Evolutionary conservation across 2,329 filamentous ascomycete genomes (phyloP).

Genomic region (Magnaporthiopsis rhizophila): DNA sequence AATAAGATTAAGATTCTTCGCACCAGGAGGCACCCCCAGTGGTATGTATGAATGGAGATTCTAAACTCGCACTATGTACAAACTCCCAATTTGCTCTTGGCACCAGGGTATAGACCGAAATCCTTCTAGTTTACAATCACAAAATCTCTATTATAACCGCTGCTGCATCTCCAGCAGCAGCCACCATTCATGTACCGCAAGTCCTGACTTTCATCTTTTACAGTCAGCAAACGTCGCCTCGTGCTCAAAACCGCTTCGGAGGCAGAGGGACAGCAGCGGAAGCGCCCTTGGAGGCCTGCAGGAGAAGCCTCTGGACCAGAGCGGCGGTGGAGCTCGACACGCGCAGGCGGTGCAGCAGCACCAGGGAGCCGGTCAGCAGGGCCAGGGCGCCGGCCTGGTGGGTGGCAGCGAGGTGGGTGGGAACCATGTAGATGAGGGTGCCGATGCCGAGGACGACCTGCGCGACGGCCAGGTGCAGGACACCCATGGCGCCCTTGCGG

Average conservation of each 20-base stretch:
- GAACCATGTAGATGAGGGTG: conserved; percentile 90
- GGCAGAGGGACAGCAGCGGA: not conserved
- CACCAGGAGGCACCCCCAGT: no score
- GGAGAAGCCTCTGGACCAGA: conserved; percentile 46
- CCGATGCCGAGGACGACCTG: conserved; percentile 84
- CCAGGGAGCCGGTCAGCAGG: conserved; percentile 71
- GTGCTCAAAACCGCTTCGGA: not conserved
- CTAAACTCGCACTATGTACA: not conserved
- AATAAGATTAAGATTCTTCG: not conserved
- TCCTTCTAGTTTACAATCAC: not conserved
- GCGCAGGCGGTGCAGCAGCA: conserved; percentile 71
- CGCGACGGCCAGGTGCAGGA: conserved; percentile 73
- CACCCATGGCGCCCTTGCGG: conserved; percentile 62
- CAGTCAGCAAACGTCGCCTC: no score
- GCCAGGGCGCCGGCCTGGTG: conserved; percentile 90
- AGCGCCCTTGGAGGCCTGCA: conserved; percentile 10
- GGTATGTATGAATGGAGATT: not conserved
- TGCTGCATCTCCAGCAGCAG: no score
- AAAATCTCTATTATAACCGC: no score
- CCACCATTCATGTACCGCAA: no score
- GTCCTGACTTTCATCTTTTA: no score
- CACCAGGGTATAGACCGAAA: not conserved
- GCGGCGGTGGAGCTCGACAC: conserved; percentile 58
- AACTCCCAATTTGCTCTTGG: not conserved
- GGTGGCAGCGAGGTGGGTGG: conserved; percentile 75